These are phyloP conservation scores for Panicum miliaceum DNA, from an alignment of 176 grass and related monocot species.

Conservation along the genomic window DNA sequence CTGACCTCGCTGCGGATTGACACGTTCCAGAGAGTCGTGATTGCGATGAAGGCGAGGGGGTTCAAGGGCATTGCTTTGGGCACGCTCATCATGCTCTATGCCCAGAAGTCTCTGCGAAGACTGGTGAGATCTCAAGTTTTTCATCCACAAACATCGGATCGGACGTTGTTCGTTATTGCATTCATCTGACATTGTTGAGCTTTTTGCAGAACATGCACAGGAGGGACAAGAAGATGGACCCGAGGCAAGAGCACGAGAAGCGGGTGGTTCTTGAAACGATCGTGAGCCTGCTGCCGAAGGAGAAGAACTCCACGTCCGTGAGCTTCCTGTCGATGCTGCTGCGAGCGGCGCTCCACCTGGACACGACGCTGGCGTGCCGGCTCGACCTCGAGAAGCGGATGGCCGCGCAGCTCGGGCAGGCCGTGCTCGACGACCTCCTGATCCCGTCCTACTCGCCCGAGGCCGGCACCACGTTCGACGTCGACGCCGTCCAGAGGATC, in stretches of 20 bases:
- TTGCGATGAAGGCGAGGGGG: conserved; percentile 81
- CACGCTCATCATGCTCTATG: conserved; percentile 89
- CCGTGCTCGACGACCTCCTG: conserved; percentile 83
- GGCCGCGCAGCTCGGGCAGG: conserved; percentile 71
- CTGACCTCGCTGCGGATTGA: conserved; percentile 72
- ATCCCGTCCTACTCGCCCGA: conserved; percentile 61
- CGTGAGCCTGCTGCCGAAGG: conserved; percentile 80
- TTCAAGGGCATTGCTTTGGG: conserved; percentile 81
- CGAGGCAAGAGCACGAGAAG: conserved; percentile 84
- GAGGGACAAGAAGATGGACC: conserved; percentile 59
- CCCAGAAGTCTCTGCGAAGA: conserved; percentile 83
- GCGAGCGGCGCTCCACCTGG: conserved; percentile 67
- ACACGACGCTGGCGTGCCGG: conserved; percentile 84
- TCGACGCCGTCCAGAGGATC: conserved; percentile 84
- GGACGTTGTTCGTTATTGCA: background rate
- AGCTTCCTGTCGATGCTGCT: conserved; percentile 94
- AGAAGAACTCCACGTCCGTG: conserved; percentile 76
- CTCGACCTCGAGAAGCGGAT: conserved; percentile 88
- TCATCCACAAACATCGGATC: background rate
- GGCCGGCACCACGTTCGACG: conserved; percentile 54
- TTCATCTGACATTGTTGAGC: background rate
- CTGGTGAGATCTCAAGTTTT: conserved; percentile 53
- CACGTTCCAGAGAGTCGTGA: conserved; percentile 76
- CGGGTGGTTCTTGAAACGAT: conserved; percentile 79
- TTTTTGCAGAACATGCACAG: conserved; percentile 68